These are phyloP conservation scores for Rhizophagus prolifer DNA, from an alignment of 192 early-diverging fungal species.

Conservation along the genomic window DNA sequence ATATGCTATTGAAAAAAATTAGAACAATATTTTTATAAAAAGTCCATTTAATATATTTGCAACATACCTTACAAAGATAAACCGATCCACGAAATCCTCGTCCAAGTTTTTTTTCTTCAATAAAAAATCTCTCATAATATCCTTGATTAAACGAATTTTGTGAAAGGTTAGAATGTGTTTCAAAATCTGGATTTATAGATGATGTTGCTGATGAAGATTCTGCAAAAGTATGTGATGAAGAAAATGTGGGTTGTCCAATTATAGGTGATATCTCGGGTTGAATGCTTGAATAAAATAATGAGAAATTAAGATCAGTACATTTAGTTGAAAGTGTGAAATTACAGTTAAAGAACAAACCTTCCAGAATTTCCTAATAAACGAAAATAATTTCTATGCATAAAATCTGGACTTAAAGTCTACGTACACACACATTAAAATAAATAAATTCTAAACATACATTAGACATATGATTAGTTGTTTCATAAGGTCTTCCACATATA, in stretches of 20 bases:
- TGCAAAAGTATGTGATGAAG: neutral
- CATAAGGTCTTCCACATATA: neutral
- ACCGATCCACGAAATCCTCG: constrained; percentile 88
- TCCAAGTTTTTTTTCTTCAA: constrained; percentile 84
- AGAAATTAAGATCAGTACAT: neutral
- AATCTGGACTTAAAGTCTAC: constrained; percentile 7
- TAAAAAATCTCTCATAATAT: constrained; percentile 92
- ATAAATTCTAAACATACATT: neutral
- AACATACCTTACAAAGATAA: constrained; percentile 71
- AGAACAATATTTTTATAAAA: constrained; percentile 59
- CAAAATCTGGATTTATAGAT: constrained; percentile 6
- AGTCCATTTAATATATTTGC: constrained; percentile 63
- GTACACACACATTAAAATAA: neutral
- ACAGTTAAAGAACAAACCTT: neutral
- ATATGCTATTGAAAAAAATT: too few species aligned
- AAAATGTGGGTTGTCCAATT: neutral
- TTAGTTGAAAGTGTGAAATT: neutral
- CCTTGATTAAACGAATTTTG: constrained; percentile 87
- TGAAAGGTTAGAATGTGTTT: constrained; percentile 41
- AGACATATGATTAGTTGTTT: neutral
- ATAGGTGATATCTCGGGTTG: neutral
- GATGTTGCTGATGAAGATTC: constrained; percentile 20
- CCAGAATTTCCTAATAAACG: constrained; percentile 46
- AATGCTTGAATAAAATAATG: neutral
- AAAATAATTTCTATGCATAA: constrained; percentile 61